A percentile compares a stretch with the other conserved stretches of the same genome.
phyloP scores from a whole-genome alignment of 148 eudicot genomes.

The Drosera capensis region DNA sequence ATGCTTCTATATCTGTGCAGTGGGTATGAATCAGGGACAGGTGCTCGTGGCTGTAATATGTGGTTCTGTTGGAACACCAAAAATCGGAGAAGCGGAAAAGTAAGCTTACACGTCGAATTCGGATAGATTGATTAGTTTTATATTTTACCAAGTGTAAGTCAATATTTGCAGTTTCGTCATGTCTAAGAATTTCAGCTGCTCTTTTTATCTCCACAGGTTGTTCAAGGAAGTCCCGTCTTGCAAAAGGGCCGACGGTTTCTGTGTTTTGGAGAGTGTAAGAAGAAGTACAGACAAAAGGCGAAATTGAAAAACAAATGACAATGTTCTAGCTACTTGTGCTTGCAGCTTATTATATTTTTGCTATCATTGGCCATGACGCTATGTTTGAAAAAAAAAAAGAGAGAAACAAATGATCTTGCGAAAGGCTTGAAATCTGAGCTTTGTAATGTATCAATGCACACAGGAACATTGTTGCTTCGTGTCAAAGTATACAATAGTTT shows the following conservation, averaged over 20 bases:
- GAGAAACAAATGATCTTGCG: no score
- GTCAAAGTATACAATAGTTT: no score
- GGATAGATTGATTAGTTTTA: neutral
- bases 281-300: no score
- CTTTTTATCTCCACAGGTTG: constrained; percentile 25
- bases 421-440: no score
- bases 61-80: constrained; percentile 71
- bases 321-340: no score
- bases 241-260: constrained; percentile 40
- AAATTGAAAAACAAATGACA: no score
- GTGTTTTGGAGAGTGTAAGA: constrained; percentile 51
- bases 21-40: constrained; percentile 88
- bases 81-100: constrained; percentile 45
- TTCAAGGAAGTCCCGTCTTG: constrained; percentile 28
- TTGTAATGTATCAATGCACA: no score
- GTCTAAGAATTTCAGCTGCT: neutral
- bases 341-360: no score
- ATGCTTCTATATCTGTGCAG: constrained; percentile 18
- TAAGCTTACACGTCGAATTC: constrained; percentile 4
- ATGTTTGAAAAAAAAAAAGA: no score
- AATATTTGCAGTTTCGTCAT: constrained; percentile 1
- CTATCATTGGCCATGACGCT: no score
- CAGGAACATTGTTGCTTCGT: no score
- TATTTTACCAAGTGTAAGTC: neutral
- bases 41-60: constrained; percentile 57